A percentile compares a stretch with the other conserved stretches of the same genome.
phyloP scores from a whole-genome alignment of 129 eudicot species.

The Tagetes erecta region DNA sequence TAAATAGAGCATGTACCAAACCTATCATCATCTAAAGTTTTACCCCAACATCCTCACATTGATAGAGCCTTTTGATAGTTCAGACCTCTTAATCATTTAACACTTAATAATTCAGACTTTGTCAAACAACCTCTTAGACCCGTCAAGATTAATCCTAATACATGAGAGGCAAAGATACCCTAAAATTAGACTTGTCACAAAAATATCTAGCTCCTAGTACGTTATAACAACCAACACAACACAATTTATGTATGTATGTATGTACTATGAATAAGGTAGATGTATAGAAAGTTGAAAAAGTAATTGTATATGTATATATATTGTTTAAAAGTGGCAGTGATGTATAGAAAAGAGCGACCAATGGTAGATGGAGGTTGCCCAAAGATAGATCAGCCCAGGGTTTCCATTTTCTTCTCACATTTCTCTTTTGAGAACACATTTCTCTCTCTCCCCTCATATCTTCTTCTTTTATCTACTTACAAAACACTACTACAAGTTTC shows the following conservation, averaged over 20 bases:
- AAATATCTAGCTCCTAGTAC: too few relatives aligned
- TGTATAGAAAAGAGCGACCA: conserved; percentile 36
- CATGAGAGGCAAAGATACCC: too few relatives aligned
- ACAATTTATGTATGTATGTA: not conserved
- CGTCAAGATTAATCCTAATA: too few relatives aligned
- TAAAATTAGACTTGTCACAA: too few relatives aligned
- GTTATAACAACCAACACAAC: too few relatives aligned
- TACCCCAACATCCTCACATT: too few relatives aligned
- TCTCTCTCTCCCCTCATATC: conserved; percentile 26
- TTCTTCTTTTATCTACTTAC: conserved; percentile 31
- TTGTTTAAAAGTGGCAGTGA: conserved; percentile 32
- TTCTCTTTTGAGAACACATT: conserved; percentile 33
- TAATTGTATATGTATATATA: conserved; percentile 20
- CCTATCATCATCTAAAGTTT: too few relatives aligned
- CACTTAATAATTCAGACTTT: too few relatives aligned
- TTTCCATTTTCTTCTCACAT: conserved; percentile 51
- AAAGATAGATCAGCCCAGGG: conserved; percentile 52
- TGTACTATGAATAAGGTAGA: not conserved
- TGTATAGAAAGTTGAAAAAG: not conserved
- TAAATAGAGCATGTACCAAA: too few relatives aligned
- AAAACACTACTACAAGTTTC: conserved; percentile 31
- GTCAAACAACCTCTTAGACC: too few relatives aligned
- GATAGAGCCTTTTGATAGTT: too few relatives aligned
- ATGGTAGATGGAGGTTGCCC: conserved; percentile 49
- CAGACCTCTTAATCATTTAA: too few relatives aligned